phyloP scores from a whole-genome alignment of 176 grass and related monocot species.

The Hyparrhenia diplandra region DNA sequence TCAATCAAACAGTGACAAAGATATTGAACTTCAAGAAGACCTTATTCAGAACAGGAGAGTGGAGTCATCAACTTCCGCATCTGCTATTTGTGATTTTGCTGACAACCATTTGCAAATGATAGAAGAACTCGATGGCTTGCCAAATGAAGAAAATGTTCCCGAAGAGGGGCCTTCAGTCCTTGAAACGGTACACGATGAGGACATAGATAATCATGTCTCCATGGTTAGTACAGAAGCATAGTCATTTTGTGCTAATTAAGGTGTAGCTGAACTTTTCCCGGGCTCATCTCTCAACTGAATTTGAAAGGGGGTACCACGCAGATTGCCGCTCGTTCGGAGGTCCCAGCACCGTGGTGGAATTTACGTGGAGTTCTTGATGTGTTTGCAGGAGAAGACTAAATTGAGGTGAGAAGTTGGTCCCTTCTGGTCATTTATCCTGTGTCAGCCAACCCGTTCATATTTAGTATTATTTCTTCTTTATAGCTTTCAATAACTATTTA shows the following conservation, averaged over 20 bases:
- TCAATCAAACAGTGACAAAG: neutral
- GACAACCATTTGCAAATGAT: neutral
- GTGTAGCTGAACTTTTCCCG: neutral
- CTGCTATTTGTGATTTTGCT: neutral
- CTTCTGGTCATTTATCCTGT: neutral
- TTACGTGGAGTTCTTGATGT: constrained; percentile 50
- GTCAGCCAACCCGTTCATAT: neutral
- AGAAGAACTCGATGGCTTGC: neutral
- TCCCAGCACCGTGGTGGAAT: constrained; percentile 42
- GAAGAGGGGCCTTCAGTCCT: neutral
- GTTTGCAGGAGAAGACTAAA: constrained; percentile 30
- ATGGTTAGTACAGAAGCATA: constrained; percentile 11
- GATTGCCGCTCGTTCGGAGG: constrained; percentile 13
- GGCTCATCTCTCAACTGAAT: constrained; percentile 1
- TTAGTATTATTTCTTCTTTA: neutral
- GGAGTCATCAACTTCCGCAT: neutral
- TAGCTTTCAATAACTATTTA: neutral
- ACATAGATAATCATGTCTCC: neutral
- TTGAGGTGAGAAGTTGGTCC: constrained; percentile 18
- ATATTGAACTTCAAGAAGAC: neutral
- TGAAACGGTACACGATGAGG: neutral
- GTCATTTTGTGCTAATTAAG: neutral
- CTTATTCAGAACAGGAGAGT: neutral
- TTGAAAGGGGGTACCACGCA: constrained; percentile 10
- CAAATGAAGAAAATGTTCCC: neutral